These are phyloP conservation scores for Setaria viridis DNA, from an alignment of 202 grass and related monocot species.

Conservation along the genomic window DNA sequence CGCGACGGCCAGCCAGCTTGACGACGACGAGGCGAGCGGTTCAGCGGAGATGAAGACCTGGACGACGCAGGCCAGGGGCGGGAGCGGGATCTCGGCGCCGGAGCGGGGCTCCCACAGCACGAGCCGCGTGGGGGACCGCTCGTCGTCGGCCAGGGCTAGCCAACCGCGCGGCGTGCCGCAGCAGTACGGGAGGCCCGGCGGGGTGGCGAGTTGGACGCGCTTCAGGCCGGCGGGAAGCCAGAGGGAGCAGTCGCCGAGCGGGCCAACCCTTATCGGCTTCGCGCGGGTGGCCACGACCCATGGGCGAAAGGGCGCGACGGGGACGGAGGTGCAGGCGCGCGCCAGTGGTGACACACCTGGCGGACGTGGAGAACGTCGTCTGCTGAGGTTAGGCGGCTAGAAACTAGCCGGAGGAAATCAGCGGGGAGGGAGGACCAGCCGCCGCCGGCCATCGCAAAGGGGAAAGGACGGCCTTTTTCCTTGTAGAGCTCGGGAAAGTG, in stretches of 20 bases:
- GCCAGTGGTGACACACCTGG: conserved; percentile 21
- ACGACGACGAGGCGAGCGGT: background rate
- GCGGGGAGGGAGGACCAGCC: conserved; percentile 14
- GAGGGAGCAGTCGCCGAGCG: background rate
- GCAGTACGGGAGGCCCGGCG: background rate
- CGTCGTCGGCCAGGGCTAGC: background rate
- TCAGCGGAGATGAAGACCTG: conserved; percentile 24
- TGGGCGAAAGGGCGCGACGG: background rate
- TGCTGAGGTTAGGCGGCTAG: background rate
- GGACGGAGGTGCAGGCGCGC: background rate
- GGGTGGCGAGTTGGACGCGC: background rate
- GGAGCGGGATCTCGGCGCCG: conserved; percentile 3
- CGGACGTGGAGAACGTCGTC: background rate
- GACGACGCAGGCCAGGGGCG: background rate
- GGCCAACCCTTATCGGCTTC: too few species aligned
- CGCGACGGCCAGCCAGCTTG: conserved; percentile 21
- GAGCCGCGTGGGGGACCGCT: background rate
- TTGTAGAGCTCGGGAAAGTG: too few species aligned
- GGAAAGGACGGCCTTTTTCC: too few species aligned
- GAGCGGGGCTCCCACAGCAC: conserved; percentile 26
- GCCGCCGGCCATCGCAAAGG: background rate
- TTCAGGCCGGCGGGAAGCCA: background rate
- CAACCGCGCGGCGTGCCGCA: background rate
- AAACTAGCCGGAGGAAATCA: background rate
- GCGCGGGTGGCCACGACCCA: background rate